A percentile compares a stretch with the other conserved stretches of the same genome.
These are phyloP conservation scores for Paspalum notatum DNA, from an alignment of 176 grass and related monocot genomes.

Conservation along the genomic window DNA sequence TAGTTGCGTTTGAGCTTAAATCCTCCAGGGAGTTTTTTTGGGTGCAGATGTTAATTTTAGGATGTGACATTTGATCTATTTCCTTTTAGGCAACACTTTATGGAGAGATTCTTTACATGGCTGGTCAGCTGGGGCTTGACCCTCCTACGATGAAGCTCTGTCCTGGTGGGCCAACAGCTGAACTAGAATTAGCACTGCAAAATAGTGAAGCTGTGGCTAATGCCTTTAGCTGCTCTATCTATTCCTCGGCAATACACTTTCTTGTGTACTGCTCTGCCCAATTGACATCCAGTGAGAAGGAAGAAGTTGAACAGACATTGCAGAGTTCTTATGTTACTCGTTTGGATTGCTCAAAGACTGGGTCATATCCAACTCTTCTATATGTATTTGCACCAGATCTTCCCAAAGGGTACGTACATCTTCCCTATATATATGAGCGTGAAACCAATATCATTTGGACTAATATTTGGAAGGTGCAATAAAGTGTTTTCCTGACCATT, in stretches of 20 bases:
- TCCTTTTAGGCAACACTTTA: constrained; percentile 74
- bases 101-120: constrained; percentile 84
- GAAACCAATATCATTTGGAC: background rate
- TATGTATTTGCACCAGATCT: constrained; percentile 83
- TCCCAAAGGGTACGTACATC: constrained; percentile 79
- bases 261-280: constrained; percentile 75
- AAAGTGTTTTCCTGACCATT: constrained; percentile 22
- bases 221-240: constrained; percentile 76
- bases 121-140: constrained; percentile 88
- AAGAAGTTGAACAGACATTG: constrained; percentile 56
- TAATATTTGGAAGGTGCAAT: constrained; percentile 11
- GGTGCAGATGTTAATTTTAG: background rate
- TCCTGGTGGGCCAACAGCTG: constrained; percentile 57
- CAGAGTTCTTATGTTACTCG: constrained; percentile 41
- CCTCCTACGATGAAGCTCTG: constrained; percentile 81
- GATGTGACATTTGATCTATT: constrained; percentile 20
- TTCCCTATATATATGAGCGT: background rate
- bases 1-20: constrained; percentile 8
- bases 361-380: constrained; percentile 59
- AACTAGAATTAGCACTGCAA: constrained; percentile 73
- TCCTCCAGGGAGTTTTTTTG: background rate
- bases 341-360: constrained; percentile 41
- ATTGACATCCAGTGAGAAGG: constrained; percentile 60
- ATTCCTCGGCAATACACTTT: constrained; percentile 72
- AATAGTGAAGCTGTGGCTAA: constrained; percentile 82